A percentile compares a stretch with the other conserved stretches of the same genome.
phyloP scores from a whole-genome alignment of 768 basidiomycete species.

The Scleroderma bovista region DNA sequence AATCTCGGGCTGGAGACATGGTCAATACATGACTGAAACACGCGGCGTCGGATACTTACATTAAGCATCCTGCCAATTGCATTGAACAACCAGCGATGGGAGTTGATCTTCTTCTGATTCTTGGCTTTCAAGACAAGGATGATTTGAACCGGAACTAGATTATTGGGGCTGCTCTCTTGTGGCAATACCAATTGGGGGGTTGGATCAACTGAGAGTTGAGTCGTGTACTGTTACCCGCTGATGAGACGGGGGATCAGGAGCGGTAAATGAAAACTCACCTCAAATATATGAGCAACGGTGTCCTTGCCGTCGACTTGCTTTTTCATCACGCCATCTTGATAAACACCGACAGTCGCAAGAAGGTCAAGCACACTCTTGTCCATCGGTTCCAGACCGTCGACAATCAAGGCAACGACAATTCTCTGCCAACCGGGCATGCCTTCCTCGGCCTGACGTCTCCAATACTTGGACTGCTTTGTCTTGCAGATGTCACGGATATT shows the following conservation, averaged over 20 bases:
- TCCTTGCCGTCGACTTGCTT: conserved; percentile 86
- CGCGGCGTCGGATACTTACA: conserved; percentile 32
- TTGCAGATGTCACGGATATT: conserved; percentile 98
- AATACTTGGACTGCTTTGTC: conserved; percentile 91
- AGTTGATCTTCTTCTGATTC: conserved; percentile 95
- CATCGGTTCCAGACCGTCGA: conserved; percentile 92
- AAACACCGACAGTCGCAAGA: conserved; percentile 85
- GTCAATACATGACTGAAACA: background rate
- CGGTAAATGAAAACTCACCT: conserved; percentile 42
- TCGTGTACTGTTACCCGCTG: conserved; percentile 69
- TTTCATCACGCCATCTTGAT: conserved; percentile 95
- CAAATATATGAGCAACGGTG: conserved; percentile 92
- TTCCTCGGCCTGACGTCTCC: conserved; percentile 78
- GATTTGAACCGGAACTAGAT: conserved; percentile 88
- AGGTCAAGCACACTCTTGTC: conserved; percentile 92
- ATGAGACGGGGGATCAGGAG: conserved; percentile 1
- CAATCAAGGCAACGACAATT: conserved; percentile 84
- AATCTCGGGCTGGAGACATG: conserved; percentile 64
- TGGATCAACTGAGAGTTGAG: conserved; percentile 89
- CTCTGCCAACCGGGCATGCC: conserved; percentile 86
- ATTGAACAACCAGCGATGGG: conserved; percentile 95
- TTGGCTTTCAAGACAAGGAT: conserved; percentile 89
- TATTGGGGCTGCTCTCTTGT: conserved; percentile 84
- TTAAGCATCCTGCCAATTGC: conserved; percentile 80
- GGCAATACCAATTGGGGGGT: conserved; percentile 89